Percentiles rank a stretch among this genome's conserved stretches.
Evolutionary conservation across 306 rosid genomes (phyloP).

Genomic region (Acacia acuminata): DNA sequence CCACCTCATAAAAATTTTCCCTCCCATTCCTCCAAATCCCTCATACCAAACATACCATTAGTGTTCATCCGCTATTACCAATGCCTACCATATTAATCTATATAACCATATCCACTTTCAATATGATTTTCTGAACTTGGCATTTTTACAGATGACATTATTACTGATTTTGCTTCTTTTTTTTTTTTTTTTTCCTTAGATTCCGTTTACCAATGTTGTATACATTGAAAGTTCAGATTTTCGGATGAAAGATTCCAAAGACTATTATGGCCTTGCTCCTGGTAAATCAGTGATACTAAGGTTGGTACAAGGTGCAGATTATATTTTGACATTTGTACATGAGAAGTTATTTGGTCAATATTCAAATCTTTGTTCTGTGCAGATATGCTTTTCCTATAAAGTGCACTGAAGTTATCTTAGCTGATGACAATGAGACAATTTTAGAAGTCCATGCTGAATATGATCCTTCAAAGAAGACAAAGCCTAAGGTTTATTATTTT

Average conservation of each 20-base stretch:
- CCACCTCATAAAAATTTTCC: too few species aligned
- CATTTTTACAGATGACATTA: background rate
- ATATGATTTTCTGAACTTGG: background rate
- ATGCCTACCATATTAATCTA: background rate
- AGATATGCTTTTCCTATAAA: conserved; percentile 95
- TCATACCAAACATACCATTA: too few species aligned
- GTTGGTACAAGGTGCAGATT: conserved; percentile 39
- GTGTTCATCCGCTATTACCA: conserved; percentile 2
- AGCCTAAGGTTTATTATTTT: conserved; percentile 77
- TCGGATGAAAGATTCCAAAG: conserved; percentile 92
- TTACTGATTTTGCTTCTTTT: conserved; percentile 22
- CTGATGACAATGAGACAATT: conserved; percentile 79
- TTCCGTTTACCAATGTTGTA: conserved; percentile 77
- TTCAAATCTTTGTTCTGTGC: conserved; percentile 29
- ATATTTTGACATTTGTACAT: conserved; percentile 8
- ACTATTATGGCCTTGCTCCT: conserved; percentile 95
- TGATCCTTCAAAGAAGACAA: conserved; percentile 86
- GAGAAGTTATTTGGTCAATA: conserved; percentile 8
- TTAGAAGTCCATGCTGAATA: conserved; percentile 89
- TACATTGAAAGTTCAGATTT: conserved; percentile 91
- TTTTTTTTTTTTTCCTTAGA: conserved; percentile 44
- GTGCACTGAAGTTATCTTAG: conserved; percentile 86
- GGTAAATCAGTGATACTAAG: conserved; percentile 94
- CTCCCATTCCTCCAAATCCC: too few species aligned
- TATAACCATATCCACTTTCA: background rate